Base-by-base conservation (phyloP, 257 asterid species). In the Primulina tabacum region DNA sequence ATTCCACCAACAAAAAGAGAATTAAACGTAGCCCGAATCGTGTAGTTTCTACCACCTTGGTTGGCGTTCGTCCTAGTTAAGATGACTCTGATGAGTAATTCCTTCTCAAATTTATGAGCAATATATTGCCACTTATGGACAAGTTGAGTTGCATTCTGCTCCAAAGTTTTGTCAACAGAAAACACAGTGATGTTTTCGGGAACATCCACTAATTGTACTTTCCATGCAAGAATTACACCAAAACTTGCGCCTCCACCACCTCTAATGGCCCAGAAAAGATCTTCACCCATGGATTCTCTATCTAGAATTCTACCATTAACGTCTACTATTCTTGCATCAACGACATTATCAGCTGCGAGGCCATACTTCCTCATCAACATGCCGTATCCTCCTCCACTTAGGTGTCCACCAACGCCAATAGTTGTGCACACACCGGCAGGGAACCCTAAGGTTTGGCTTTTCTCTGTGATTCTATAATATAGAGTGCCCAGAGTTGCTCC, bases 371-470 rank as follows among this genome's bases (percentile, higher is more conserved):
- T 40, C n/a, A 71, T 1, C 68, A 71, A 5, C 7, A 55, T 7
- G 1, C 40, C 40, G 2, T 6, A 24, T 29, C 62, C 74, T 17
- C 74, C 74, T n/a, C 74, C 74, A 2, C 74, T 71, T 8, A 71
- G 12, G 47, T 59, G 73, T 1, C 73, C 73, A 3, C 73, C 73
- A 5, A 28, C 43, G 0, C 67, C 73, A 0, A 70, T 28, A 4
- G 37, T 20, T 4, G 73, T 67, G 38, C 73, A 70, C 4, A 3
- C 1, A 4, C 73, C 73, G 1, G 66, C 73, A 0, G 73, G 66
- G 38, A 69, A 69, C 0, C 65, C 73, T 3, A 69, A 30, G 18
- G 7, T 8, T 21, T 28, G 43, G 12, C 73, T 69, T n/a, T 69
- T 69, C 24, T 59, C 59, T 1, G 73, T 59, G 7, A 69, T 69